Evolutionary conservation across 257 asterid species (phyloP), one percentile per base, ranked within the genome.

Genomic region (Nicotiana noctiflora): DNA sequence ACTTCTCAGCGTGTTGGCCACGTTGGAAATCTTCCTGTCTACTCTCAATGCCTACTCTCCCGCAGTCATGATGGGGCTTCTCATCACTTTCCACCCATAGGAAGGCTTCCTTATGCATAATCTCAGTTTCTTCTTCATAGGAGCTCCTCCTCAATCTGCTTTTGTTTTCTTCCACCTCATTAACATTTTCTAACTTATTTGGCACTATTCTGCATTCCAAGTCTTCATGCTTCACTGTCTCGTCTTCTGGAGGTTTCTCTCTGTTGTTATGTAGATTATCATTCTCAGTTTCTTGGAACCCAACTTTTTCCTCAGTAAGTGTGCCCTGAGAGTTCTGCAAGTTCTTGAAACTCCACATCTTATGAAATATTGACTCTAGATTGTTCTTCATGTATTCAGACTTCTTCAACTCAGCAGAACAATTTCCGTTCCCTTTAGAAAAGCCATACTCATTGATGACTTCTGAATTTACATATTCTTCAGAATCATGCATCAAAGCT

Each of bases 71-170:
- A 74, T 87, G 81, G 70, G 83, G 86, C 77, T 49, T 81, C 80
- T 81, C 76, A 55, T 83, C 88, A 79, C 66, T 81, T 61, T 64
- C 89, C 76, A 83, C 78, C 82, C 77, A 83, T 61, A 49, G 79
- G 66, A 27, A 65, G 85, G 60, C 78, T 78, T 83, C 91, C 76
- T 85, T 85, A 78, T 57, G 80, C 74, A 52, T 57, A 68, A 25
- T 60, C 61, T 40, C 84, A 79, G 66, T 85, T 76, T 81, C 89
- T 83, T 85, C 92, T 76, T 80, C 92, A 79, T 83, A 86, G 74
- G 29, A 53, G 37, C 75, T 60, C 82, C 74, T 46, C 77, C 81
- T 86, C 67, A 78, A 76, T 62, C 65, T 80, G 80, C 57, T 82
- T 79, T 52, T 76, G 82, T 77, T 67, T 75, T 79, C 88, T 84